Evolutionary conservation across 2,329 filamentous ascomycete species (phyloP).

Genomic region (Phyllosticta ampelicida): DNA sequence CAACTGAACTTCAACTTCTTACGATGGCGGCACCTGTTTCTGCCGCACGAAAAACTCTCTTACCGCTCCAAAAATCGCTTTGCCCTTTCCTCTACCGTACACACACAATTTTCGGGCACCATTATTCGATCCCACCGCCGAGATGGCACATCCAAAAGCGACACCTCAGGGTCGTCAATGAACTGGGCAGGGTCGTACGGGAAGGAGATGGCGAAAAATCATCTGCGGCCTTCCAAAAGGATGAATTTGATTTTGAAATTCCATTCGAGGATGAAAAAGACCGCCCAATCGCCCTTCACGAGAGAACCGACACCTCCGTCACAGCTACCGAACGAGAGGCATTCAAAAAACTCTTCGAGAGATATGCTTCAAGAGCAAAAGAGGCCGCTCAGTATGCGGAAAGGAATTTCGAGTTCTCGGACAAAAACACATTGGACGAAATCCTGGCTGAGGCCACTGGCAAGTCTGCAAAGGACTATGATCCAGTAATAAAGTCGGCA

Average conservation of each 20-base stretch:
- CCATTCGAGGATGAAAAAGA: constrained; percentile 41
- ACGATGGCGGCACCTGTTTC: neutral
- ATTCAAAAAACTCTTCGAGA: constrained; percentile 14
- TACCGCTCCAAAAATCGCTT: constrained; percentile 27
- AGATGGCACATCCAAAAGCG: neutral
- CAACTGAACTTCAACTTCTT: too few relatives aligned
- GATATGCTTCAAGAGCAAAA: neutral
- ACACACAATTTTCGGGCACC: constrained; percentile 41
- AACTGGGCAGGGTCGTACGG: neutral
- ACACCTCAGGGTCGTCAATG: constrained; percentile 1
- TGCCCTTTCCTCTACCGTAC: constrained; percentile 66
- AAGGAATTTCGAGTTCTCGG: neutral
- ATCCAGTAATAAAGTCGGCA: neutral
- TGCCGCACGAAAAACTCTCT: neutral
- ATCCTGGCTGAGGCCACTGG: neutral
- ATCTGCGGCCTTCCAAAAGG: neutral
- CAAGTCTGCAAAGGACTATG: neutral
- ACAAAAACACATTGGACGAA: constrained; percentile 1
- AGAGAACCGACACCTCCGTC: constrained; percentile 22
- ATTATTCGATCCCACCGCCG: neutral
- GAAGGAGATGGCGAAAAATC: neutral
- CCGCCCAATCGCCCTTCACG: neutral
- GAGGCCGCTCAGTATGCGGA: neutral
- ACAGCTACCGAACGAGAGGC: constrained; percentile 25
- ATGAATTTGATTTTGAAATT: neutral